Evolutionary conservation across 495 filamentous ascomycete genomes (phyloP).

Genomic region (Friedmanniomyces endolithicus): DNA sequence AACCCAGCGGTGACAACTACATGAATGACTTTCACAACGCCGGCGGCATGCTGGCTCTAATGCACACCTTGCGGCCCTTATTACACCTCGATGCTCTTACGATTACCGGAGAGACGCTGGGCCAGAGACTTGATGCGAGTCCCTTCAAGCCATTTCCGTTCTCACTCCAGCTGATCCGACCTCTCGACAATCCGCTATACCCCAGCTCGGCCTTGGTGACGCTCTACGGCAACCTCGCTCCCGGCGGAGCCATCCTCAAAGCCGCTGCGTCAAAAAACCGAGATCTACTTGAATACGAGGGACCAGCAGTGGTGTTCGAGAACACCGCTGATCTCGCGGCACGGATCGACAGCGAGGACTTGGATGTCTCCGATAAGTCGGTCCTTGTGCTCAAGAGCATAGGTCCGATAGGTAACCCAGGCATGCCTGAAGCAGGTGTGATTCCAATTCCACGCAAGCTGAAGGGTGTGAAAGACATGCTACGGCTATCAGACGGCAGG

Average conservation of each 20-base stretch:
- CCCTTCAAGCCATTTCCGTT: conserved; percentile 35
- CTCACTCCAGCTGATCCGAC: conserved; percentile 36
- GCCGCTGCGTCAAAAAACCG: conserved; percentile 43
- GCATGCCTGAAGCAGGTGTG: conserved; percentile 57
- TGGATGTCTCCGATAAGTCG: conserved; percentile 40
- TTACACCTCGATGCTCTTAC: conserved; percentile 46
- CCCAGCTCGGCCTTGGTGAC: conserved; percentile 44
- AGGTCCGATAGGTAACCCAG: conserved; percentile 52
- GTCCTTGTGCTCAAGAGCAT: conserved; percentile 50
- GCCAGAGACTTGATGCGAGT: conserved; percentile 39
- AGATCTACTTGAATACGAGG: conserved; percentile 7
- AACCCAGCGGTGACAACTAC: conserved; percentile 56
- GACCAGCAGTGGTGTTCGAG: conserved; percentile 45
- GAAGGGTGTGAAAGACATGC: conserved; percentile 53
- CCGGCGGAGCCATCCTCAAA: conserved; percentile 48
- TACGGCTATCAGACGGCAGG: conserved; percentile 51
- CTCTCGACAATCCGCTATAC: conserved; percentile 42
- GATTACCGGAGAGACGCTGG: conserved; percentile 46
- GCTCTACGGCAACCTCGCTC: conserved; percentile 44
- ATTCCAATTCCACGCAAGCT: conserved; percentile 55
- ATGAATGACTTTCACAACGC: conserved; percentile 62
- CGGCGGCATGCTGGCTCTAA: conserved; percentile 49
- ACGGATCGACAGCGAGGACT: conserved; percentile 44
- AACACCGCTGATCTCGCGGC: conserved; percentile 43
- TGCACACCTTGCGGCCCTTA: conserved; percentile 44